phyloP scores from a whole-genome alignment of 2,329 filamentous ascomycete genomes.

The Penicillium hordei region DNA sequence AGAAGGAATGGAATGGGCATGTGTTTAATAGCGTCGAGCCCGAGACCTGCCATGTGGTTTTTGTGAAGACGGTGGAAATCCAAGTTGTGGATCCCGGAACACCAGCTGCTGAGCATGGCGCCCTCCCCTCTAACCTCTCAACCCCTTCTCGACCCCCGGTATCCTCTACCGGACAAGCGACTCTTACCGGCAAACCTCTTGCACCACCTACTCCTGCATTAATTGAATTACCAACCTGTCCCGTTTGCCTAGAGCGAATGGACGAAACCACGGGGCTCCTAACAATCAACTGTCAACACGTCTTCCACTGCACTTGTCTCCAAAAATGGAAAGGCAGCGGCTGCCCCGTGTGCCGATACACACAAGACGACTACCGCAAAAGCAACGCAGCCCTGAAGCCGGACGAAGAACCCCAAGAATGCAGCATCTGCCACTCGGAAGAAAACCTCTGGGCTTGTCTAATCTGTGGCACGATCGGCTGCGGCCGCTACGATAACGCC shows the following conservation, averaged over 20 bases:
- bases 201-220: slow-evolving; percentile 78
- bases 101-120: slow-evolving; percentile 51
- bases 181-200: slow-evolving; percentile 61
- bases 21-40: slow-evolving; percentile 93
- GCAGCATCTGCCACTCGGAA: slow-evolving; percentile 74
- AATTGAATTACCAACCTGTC: slow-evolving; percentile 89
- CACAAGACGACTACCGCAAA: slow-evolving; percentile 58
- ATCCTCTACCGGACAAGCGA: slow-evolving; percentile 36
- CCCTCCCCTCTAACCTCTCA: slow-evolving; percentile 52
- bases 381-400: slow-evolving; percentile 52
- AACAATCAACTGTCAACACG: slow-evolving; percentile 95
- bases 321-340: slow-evolving; percentile 94
- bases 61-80: slow-evolving; percentile 88
- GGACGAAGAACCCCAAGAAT: slow-evolving; percentile 60
- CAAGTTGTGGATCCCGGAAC: slow-evolving; percentile 57
- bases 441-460: slow-evolving; percentile 93
- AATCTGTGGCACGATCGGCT: slow-evolving; percentile 89
- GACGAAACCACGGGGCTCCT: slow-evolving; percentile 93
- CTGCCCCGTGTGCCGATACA: slow-evolving; percentile 93
- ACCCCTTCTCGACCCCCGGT: slow-evolving; percentile 28
- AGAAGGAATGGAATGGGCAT: slow-evolving; percentile 85
- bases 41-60: slow-evolving; percentile 92
- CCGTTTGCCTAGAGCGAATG: slow-evolving; percentile 96
- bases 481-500: slow-evolving; percentile 88
- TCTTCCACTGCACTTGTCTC: slow-evolving; percentile 94